Base-by-base conservation (phyloP, 352 stramenopile genomes). In the Pythium aphanidermatum region DNA sequence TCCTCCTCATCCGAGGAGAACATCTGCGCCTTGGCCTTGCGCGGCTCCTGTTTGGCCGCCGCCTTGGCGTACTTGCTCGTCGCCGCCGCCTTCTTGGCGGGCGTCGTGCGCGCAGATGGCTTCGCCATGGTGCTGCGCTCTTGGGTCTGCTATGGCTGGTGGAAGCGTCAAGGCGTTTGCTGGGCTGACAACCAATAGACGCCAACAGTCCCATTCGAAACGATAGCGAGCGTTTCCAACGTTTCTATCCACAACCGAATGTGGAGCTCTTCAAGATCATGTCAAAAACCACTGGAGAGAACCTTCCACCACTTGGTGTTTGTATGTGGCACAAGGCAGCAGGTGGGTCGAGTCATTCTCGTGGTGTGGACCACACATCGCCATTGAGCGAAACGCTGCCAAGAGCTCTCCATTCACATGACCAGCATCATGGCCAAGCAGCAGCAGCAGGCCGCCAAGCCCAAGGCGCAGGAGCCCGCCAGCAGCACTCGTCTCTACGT, bases 21-120 rank as follows among this genome's bases (percentile, higher is more conserved):
- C 19, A 86, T 60, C 61, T 83, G 67, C 37, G 66, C 57, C 60
- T 70, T 70, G 52, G 47, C 43, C 48, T 45, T 62, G 50, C 52
- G 51, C 31, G 62, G 51, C 54, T 83, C 56, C 63, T 92, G 76
- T 65, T 92, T 87, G 38, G 69, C 73, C 33, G 77, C 80, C 29
- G 82, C 74, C 59, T 88, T 83, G 19, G 51, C 68, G 60, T 92
- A 92, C 72, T 92, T 92, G 59, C 64, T 83, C 32, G 40, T 41
- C 19, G 49, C 35, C 23, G 67, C 29, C 12, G 60, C 54, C 35
- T 60, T 51, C 50, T 64, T 58, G 37, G 48, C 45, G 17, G 49
- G 25, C 29, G 60, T 55, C 55, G 62, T n/a, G n/a, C n/a, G n/a
- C n/a, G n/a, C n/a, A n/a, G n/a, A n/a, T n/a, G n/a, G n/a, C n/a